These are phyloP conservation scores for Nemania abortiva DNA, from an alignment of 2,329 filamentous ascomycete species.

Conservation along the genomic window DNA sequence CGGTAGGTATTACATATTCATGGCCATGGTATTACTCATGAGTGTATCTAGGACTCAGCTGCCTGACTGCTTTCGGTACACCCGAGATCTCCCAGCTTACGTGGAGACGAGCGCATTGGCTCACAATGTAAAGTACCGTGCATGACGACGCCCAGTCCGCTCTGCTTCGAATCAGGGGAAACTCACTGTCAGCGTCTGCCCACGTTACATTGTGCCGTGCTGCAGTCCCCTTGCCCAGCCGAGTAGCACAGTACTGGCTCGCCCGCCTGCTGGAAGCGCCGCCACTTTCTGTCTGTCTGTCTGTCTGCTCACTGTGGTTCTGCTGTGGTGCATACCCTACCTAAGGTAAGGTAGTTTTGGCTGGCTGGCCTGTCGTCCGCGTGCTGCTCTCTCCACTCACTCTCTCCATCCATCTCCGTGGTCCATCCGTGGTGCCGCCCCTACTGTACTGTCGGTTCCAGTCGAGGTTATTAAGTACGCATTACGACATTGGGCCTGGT, in stretches of 20 bases:
- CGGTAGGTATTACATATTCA: neutral
- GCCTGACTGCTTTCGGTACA: conserved; percentile 23
- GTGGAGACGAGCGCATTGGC: conserved; percentile 30
- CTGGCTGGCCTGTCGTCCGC: conserved; percentile 15
- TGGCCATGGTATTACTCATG: neutral
- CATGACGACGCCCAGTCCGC: conserved; percentile 35
- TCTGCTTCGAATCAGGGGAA: conserved; percentile 41
- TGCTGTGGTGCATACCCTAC: neutral
- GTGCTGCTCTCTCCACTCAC: conserved; percentile 29
- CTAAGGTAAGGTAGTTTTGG: neutral
- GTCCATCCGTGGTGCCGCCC: conserved; percentile 7
- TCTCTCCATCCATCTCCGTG: conserved; percentile 26
- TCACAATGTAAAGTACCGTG: conserved; percentile 41
- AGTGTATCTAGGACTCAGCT: conserved; percentile 20
- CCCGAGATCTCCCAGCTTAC: conserved; percentile 37
- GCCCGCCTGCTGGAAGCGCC: conserved; percentile 17
- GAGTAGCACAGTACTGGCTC: neutral
- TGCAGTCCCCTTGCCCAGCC: conserved; percentile 11
- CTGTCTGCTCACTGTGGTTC: neutral
- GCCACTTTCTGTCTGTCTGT: neutral
- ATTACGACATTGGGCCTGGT: conserved; percentile 32
- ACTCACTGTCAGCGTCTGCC: conserved; percentile 35
- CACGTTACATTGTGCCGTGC: conserved; percentile 42
- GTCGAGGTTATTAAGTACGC: conserved; percentile 14
- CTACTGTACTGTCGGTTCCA: conserved; percentile 32